Percentiles rank a stretch among this genome's conserved stretches.
These are phyloP conservation scores for Aspergillus jensenii DNA, from an alignment of 2,329 filamentous ascomycete species.

Conservation along the genomic window DNA sequence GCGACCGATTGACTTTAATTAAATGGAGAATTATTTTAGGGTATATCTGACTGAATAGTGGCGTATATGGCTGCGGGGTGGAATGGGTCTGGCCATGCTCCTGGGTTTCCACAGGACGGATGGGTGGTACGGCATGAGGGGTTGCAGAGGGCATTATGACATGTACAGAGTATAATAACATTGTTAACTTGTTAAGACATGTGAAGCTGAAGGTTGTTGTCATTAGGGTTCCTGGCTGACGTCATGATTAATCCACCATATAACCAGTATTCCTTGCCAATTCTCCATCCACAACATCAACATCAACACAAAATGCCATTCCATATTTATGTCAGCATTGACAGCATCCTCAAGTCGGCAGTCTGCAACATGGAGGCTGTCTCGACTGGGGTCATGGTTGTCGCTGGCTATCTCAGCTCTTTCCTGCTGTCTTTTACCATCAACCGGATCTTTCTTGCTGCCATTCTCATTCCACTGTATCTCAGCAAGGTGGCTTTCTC, in stretches of 20 bases:
- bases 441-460: background rate
- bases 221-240: no score
- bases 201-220: no score
- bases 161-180: no score
- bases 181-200: no score
- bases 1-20: no score
- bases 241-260: no score
- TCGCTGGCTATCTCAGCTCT: background rate
- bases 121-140: slow-evolving; percentile 16
- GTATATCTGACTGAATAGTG: background rate
- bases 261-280: no score
- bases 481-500: background rate
- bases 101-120: slow-evolving; percentile 13
- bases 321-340: background rate
- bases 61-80: slow-evolving; percentile 18
- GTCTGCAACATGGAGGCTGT: background rate
- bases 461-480: background rate
- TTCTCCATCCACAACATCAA: no score
- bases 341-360: background rate
- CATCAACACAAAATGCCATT: background rate
- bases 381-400: background rate
- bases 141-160: slow-evolving; percentile 6
- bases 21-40: background rate
- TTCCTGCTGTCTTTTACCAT: slow-evolving; percentile 1
- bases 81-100: slow-evolving; percentile 12